Evolutionary conservation across 108 stramenopile genomes (phyloP), one percentile per base, ranked within the genome.

Genomic region (Heterococcus sp.): DNA sequence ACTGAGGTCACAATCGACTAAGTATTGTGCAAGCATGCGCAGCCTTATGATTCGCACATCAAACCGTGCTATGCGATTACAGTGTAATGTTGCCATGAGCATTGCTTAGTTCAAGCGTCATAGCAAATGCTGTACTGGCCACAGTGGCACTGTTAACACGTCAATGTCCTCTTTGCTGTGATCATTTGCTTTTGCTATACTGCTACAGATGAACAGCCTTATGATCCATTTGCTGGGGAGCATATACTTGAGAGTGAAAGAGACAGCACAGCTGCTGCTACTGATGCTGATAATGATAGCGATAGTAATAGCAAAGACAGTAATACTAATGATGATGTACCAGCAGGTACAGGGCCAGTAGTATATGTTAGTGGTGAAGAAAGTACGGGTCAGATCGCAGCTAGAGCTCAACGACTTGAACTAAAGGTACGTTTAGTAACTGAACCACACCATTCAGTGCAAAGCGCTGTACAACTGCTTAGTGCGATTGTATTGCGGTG

Each of bases 311-410:
- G 14, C 46, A 21, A 8, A 8, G 46, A 8, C 46, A 21, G 14
- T 58, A 21, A 8, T 14, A 21, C 46, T 21, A 21, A 8, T 21
- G 46, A 8, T 58, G 46, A 8, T 21, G 46, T 21, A 14, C 14
- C 27, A 36, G 40, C 32, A 2, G 29, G 71, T 27, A 14, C 38
- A 37, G 94, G 93, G n/a, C 90, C 92, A 8, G 95, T 95, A 0
- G 89, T 94, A 69, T 97, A 97, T 77, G 86, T 95, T 26, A 92
- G 93, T 14, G 96, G 96, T 35, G 96, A 97, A 78, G 96, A 97
- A 78, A 95, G 92, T 64, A 73, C 92, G 31, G 81, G 88, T n/a
- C 96, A 97, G 89, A 92, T 97, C 64, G 93, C 93, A 26, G 83
- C 90, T 8, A 84, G 95, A 37, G 96, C 94, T 0, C 66, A 85